Evolutionary conservation across 2,329 filamentous ascomycete genomes (phyloP).

Genomic region (Fusarium sp.): DNA sequence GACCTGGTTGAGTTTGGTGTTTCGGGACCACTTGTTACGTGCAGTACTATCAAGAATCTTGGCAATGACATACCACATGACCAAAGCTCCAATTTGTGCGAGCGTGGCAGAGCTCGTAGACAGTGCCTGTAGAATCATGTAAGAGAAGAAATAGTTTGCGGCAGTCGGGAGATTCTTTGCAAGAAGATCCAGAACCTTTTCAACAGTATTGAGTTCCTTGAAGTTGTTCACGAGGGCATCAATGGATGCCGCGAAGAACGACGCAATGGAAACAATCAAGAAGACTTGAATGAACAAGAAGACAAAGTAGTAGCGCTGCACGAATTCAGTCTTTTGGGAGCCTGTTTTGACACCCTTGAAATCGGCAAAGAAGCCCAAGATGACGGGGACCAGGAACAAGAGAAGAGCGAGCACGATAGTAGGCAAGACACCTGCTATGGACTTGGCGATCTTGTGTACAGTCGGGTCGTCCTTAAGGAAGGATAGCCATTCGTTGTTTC

Average conservation of each 20-base stretch:
- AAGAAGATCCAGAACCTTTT: slow-evolving; percentile 75
- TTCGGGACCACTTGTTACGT: slow-evolving; percentile 84
- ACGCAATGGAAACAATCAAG: slow-evolving; percentile 87
- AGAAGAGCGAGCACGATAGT: slow-evolving; percentile 80
- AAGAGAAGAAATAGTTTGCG: slow-evolving; percentile 98
- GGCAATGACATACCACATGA: slow-evolving; percentile 84
- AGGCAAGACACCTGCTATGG: slow-evolving; percentile 86
- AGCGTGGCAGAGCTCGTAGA: slow-evolving; percentile 90
- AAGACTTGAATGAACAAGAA: slow-evolving; percentile 97
- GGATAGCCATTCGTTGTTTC: slow-evolving; percentile 72
- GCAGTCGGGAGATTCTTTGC: slow-evolving; percentile 85
- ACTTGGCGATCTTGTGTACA: slow-evolving; percentile 70
- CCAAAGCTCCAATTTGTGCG: slow-evolving; percentile 81
- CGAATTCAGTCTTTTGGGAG: slow-evolving; percentile 79
- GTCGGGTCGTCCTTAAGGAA: slow-evolving; percentile 72
- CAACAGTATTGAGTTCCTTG: slow-evolving; percentile 62
- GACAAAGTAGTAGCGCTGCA: slow-evolving; percentile 91
- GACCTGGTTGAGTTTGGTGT: slow-evolving; percentile 80
- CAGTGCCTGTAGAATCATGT: slow-evolving; percentile 94
- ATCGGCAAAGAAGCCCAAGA: slow-evolving; percentile 77
- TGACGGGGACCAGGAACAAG: slow-evolving; percentile 81
- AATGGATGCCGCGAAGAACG: slow-evolving; percentile 73
- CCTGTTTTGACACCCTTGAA: slow-evolving; percentile 86
- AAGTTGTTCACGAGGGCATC: slow-evolving; percentile 68
- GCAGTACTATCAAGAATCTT: slow-evolving; percentile 85